Conservation (phyloP, 2,329 filamentous ascomycete genomes). For the Cladosporium sp. region DNA sequence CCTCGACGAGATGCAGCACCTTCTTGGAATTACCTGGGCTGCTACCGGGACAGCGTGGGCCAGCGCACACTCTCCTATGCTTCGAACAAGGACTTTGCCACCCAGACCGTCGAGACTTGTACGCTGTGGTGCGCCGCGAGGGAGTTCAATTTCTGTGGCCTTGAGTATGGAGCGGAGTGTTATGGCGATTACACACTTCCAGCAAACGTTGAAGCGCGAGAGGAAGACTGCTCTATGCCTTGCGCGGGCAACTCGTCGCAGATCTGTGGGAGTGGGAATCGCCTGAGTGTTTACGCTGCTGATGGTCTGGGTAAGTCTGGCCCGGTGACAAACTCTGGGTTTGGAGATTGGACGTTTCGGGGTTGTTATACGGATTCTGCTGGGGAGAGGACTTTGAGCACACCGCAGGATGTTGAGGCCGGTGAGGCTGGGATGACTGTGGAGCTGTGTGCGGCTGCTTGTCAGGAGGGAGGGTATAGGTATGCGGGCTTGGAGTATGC, state of each 20-base stretch:
- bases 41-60: constrained; percentile 22
- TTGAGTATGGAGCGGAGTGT: constrained; percentile 30
- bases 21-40: constrained; percentile 24
- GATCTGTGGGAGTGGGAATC: constrained; percentile 15
- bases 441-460: constrained; percentile 51
- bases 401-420: constrained; percentile 19
- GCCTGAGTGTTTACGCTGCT: constrained; percentile 16
- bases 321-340: constrained; percentile 3
- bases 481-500: constrained; percentile 55
- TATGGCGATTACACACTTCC: constrained; percentile 23
- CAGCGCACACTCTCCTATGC: constrained; percentile 22
- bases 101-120: constrained; percentile 26
- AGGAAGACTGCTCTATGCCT: constrained; percentile 18
- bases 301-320: constrained; percentile 16
- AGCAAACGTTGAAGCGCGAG: constrained; percentile 16
- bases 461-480: constrained; percentile 41
- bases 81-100: constrained; percentile 17
- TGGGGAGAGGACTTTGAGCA: not conserved
- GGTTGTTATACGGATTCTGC: constrained; percentile 1
- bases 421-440: constrained; percentile 46
- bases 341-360: constrained; percentile 1
- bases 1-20: not conserved
- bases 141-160: constrained; percentile 29
- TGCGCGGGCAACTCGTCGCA: constrained; percentile 15
- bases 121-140: constrained; percentile 23